A percentile compares a stretch with the other conserved stretches of the same genome.
Evolutionary conservation across 1,284 basidiomycete species (phyloP).

Genomic region (Rhodotorula sp.): DNA sequence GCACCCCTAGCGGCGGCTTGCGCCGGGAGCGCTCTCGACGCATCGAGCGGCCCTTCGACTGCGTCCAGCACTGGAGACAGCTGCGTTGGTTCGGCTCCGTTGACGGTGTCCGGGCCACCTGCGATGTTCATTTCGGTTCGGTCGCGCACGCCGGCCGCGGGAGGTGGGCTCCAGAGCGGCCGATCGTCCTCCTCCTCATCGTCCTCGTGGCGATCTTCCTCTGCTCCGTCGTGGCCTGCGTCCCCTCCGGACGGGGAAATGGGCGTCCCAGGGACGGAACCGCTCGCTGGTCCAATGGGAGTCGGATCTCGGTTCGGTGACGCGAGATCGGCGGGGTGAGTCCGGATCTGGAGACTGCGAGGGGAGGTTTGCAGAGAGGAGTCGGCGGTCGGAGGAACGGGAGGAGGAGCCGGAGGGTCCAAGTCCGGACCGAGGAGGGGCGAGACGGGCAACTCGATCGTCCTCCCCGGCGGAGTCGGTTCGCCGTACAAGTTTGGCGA

Average conservation of each 20-base stretch:
- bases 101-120: too few relatives aligned
- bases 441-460: constrained; percentile 1
- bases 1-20: background rate
- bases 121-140: too few relatives aligned
- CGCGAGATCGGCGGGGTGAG: constrained; percentile 33
- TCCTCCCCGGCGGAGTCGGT: constrained; percentile 2
- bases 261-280: constrained; percentile 10
- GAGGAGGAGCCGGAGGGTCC: background rate
- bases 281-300: background rate
- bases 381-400: background rate
- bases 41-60: background rate
- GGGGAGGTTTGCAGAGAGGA: background rate
- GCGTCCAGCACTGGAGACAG: background rate
- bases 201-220: background rate
- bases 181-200: background rate
- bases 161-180: background rate
- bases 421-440: background rate
- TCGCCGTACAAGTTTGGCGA: constrained; percentile 18
- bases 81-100: too few relatives aligned
- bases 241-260: constrained; percentile 20
- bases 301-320: constrained; percentile 21
- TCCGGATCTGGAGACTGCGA: background rate
- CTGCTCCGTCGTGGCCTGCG: constrained; percentile 8
- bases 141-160: too few relatives aligned
- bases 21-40: background rate